A percentile compares a stretch with the other conserved stretches of the same genome.
These are phyloP conservation scores for Magnolia changhungtana DNA, from an alignment of 164 flowering plant species.

Conservation along the genomic window DNA sequence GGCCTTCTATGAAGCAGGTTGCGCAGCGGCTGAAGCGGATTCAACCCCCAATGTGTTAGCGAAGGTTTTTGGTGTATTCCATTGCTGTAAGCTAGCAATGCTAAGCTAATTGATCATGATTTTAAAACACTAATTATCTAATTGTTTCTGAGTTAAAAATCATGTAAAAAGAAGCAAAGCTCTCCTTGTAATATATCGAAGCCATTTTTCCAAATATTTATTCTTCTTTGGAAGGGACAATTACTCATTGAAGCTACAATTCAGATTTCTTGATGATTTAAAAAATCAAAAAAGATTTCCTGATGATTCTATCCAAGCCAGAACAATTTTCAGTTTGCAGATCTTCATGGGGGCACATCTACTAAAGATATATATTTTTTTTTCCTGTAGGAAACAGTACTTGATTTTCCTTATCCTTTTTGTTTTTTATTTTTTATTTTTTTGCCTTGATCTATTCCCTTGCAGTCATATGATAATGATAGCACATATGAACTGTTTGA, in stretches of 20 bases:
- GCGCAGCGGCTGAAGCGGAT: conserved; percentile 76
- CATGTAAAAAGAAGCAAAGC: neutral
- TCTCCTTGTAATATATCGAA: neutral
- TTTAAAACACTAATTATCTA: neutral
- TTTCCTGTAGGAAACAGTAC: neutral
- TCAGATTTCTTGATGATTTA: neutral
- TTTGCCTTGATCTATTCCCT: no score
- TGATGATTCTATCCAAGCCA: neutral
- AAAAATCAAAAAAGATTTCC: neutral
- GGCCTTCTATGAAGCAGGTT: conserved; percentile 94
- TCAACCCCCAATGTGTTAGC: conserved; percentile 67
- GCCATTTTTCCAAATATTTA: neutral
- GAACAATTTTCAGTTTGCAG: neutral
- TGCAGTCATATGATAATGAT: no score
- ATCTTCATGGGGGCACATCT: neutral
- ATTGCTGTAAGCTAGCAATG: conserved; percentile 10
- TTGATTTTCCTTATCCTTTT: no score
- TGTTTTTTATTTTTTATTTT: no score
- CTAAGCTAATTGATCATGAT: neutral
- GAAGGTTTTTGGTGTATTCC: conserved; percentile 27
- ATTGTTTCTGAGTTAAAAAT: neutral
- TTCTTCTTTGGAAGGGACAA: neutral
- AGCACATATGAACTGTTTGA: no score
- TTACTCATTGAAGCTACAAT: neutral
- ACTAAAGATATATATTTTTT: neutral